Percentiles rank a stretch among this genome's conserved stretches.
Evolutionary conservation across 2,329 filamentous ascomycete genomes (phyloP).

Genomic region (Calonectria naviculata): DNA sequence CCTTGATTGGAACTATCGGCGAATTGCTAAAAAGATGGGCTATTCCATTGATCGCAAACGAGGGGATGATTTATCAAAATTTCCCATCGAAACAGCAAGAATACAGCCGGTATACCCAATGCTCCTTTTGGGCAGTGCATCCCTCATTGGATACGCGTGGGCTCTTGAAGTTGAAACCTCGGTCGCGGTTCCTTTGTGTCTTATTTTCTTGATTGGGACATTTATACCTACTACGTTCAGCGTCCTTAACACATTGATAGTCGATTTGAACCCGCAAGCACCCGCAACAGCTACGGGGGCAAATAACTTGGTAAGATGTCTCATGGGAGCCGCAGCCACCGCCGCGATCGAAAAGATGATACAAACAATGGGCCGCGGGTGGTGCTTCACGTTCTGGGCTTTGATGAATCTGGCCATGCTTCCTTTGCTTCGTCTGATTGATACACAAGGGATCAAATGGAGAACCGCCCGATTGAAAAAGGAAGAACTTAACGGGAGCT

Average conservation of each 20-base stretch:
- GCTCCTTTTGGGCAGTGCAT: conserved; percentile 63
- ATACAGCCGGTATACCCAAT: conserved; percentile 66
- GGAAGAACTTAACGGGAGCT: conserved; percentile 34
- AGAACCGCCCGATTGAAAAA: conserved; percentile 61
- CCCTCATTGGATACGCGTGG: conserved; percentile 69
- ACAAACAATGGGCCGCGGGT: conserved; percentile 66
- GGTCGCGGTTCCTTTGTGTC: conserved; percentile 65
- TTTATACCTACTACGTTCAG: conserved; percentile 71
- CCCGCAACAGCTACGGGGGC: conserved; percentile 73
- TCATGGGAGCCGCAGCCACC: conserved; percentile 68
- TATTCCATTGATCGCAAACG: conserved; percentile 70
- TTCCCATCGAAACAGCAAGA: conserved; percentile 66
- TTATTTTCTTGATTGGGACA: conserved; percentile 68
- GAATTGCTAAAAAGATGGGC: conserved; percentile 70
- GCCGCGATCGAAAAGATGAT: conserved; percentile 71
- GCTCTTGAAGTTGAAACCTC: conserved; percentile 61
- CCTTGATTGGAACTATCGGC: conserved; percentile 76
- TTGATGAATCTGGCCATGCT: conserved; percentile 60
- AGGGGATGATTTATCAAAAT: conserved; percentile 60
- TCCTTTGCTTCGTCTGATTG: conserved; percentile 61
- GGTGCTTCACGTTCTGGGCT: conserved; percentile 71
- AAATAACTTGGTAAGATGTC: conserved; percentile 72
- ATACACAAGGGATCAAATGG: conserved; percentile 60
- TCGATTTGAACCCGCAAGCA: conserved; percentile 71
- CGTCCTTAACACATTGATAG: conserved; percentile 71